Evolutionary conservation across 495 filamentous ascomycete genomes (phyloP), one percentile per base, ranked within the genome.

Genomic region (Talaromyces adpressus): DNA sequence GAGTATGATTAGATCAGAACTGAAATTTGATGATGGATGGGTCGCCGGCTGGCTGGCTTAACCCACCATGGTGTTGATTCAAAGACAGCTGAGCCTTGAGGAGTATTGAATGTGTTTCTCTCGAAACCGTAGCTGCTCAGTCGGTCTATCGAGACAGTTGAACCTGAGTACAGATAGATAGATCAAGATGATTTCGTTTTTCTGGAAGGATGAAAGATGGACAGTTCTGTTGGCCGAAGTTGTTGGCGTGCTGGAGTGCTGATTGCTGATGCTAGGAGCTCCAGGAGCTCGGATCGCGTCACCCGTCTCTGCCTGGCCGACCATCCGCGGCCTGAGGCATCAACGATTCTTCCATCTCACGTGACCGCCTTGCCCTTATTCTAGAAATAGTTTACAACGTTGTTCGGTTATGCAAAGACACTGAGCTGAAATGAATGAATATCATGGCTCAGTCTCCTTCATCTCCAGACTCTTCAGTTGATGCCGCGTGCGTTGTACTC

Each of bases 51-150:
- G 18, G 49, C 11, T 27, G 18, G 23, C 6, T 30, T n/a, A 59
- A 56, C 62, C 57, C 18, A 64, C 62, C 62, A 64, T 64, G 51
- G 14, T 64, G 62, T 39, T 39, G 29, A 27, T 60, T 23, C 16
- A 45, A 7, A 45, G 56, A 57, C 18, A 32, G 29, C 47, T 57
- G 63, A 61, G 52, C 64, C 41, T 62, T 45, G 54, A 41, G 60
- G n/a, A 65, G 16, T 51, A 47, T 9, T 58, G 63, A 49, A 51
- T 61, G 32, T 7, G n/a, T 61, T 20, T 25, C 11, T 51, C 6
- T 47, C 11, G 18, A 61, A 36, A 58, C 56, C 16, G 56, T n/a
- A 36, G 30, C 52, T 56, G 23, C 52, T 14, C 20, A 16, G 52
- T 56, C 52, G 52, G 20, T 27, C 22, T 56, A 27, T 29, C 22